Base-by-base conservation (phyloP, 2,329 filamentous ascomycete species). In the Cercospora nicotianae region DNA sequence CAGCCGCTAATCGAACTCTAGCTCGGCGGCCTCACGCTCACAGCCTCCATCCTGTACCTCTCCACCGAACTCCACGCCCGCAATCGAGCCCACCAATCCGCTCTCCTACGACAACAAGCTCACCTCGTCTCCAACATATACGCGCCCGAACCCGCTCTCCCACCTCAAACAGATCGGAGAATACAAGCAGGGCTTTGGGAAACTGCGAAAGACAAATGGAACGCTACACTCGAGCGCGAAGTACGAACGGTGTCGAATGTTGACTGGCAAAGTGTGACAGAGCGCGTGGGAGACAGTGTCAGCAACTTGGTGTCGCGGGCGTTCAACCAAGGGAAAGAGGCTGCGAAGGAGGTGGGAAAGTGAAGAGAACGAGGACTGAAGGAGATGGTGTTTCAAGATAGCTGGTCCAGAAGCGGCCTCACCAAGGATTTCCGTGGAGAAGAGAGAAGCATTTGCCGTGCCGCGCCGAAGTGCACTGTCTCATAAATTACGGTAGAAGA, bases 11-110 rank as follows among this genome's bases (percentile, higher is more conserved):
- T 48, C 12, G 30, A 12, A 20, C 18, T 55, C 20, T 71, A 85
- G 83, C 78, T 85, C 67, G 81, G 82, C 74, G 83, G 83, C 76
- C 77, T 84, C 69, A 84, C 83, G 67, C 80, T 85, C 64, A 85
- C 83, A 61, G 80, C 82, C 10, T 78, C 82, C n/a, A 60, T 80
- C 63, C 69, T 81, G 67, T 81, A 81, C 74, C 75, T 80, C 64
- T 77, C 77, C 26, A 66, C 79, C 26, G 59, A 78, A 36, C 73
- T 84, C 36, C 83, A 85, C 78, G 78, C 79, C n/a, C 78, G 78
- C 65, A 84, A 82, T 73, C 81, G 83, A 69, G 69, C 78, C 59
- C 76, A 80, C 69, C 83, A 85, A 77, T 76, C 81, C 60, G 73
- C 79, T 8, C 78, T 83, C 9, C 78, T 85, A 4, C 81, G 80